Conservation (phyloP, 495 filamentous ascomycete species). For the Daldinia decipiens region DNA sequence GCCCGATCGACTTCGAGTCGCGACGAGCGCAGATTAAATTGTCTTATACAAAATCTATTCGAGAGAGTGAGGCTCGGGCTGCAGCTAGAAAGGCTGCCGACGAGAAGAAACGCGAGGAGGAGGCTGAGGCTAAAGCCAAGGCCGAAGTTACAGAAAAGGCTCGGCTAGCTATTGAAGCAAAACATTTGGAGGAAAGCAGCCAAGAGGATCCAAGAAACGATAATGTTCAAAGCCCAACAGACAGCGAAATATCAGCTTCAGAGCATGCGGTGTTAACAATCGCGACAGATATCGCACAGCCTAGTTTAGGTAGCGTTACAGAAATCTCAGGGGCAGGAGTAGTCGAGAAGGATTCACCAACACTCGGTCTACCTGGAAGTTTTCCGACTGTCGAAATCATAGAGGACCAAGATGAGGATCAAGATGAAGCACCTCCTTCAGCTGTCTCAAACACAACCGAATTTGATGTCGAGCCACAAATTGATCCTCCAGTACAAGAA, state of each 20-base stretch:
- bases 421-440: constrained; percentile 60
- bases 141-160: constrained; percentile 13
- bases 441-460: constrained; percentile 69
- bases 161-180: constrained; percentile 12
- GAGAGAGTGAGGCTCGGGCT: constrained; percentile 69
- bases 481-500: constrained; percentile 56
- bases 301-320: constrained; percentile 26
- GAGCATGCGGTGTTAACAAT: constrained; percentile 47
- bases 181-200: constrained; percentile 20
- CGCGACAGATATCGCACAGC: constrained; percentile 41
- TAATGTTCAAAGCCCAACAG: constrained; percentile 19
- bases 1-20: constrained; percentile 80
- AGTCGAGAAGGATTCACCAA: constrained; percentile 69
- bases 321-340: constrained; percentile 9
- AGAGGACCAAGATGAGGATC: constrained; percentile 55
- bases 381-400: constrained; percentile 51
- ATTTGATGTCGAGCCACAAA: constrained; percentile 77
- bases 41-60: constrained; percentile 80
- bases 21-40: constrained; percentile 80
- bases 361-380: constrained; percentile 71
- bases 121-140: constrained; percentile 48
- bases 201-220: constrained; percentile 26
- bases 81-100: constrained; percentile 60
- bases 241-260: constrained; percentile 18
- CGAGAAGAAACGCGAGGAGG: constrained; percentile 55